A percentile compares a stretch with the other conserved stretches of the same genome.
These are phyloP conservation scores for Aspergillus bridgeri DNA, from an alignment of 495 filamentous ascomycete species.

Conservation along the genomic window DNA sequence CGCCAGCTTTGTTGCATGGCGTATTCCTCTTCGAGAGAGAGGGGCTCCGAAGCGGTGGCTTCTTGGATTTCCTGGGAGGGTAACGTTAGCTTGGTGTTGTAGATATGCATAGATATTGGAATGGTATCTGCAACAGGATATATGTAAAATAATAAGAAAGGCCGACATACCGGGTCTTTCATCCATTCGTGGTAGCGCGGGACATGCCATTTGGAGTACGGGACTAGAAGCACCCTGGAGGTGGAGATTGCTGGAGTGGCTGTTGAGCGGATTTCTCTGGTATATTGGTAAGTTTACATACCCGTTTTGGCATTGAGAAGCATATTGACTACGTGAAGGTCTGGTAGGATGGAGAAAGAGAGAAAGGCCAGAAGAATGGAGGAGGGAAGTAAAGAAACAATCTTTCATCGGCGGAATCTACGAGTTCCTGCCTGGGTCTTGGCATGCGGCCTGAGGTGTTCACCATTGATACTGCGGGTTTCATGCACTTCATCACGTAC, in stretches of 20 bases:
- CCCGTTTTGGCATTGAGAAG: slow-evolving; percentile 42
- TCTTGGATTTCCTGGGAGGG: slow-evolving; percentile 64
- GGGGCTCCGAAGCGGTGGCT: slow-evolving; percentile 78
- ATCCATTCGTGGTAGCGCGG: slow-evolving; percentile 84
- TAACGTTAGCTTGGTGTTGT: not conserved
- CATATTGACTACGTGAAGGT: slow-evolving; percentile 22
- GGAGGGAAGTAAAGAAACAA: not conserved
- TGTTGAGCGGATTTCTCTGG: not conserved
- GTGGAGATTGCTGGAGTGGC: slow-evolving; percentile 59
- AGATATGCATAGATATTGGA: no score
- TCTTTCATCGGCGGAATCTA: slow-evolving; percentile 7
- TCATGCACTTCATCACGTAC: not conserved
- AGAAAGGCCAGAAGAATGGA: not conserved
- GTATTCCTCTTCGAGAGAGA: slow-evolving; percentile 76
- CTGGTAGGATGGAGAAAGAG: not conserved
- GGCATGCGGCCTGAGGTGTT: slow-evolving; percentile 9
- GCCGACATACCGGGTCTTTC: slow-evolving; percentile 65
- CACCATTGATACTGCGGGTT: no score
- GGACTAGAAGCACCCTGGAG: slow-evolving; percentile 66
- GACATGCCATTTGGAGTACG: slow-evolving; percentile 80
- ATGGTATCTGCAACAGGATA: no score
- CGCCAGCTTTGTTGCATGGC: slow-evolving; percentile 83
- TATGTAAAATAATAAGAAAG: no score
- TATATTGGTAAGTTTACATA: slow-evolving; percentile 14
- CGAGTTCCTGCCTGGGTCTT: slow-evolving; percentile 19